These are phyloP conservation scores for Podosphaera leucotricha DNA, from an alignment of 2,329 filamentous ascomycete species.

Conservation along the genomic window DNA sequence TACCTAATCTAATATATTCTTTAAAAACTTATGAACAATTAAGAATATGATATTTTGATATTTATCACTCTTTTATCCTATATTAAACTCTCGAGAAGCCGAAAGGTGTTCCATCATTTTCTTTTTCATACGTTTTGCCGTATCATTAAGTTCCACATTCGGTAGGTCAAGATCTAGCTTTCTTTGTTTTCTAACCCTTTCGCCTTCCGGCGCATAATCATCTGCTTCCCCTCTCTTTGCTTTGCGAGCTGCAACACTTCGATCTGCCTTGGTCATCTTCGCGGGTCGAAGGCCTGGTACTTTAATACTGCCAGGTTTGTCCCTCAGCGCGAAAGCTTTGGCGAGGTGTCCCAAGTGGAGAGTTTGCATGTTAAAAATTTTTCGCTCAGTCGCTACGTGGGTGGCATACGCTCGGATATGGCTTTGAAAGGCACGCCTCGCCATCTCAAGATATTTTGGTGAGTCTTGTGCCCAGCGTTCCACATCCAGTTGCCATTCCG, in stretches of 20 bases:
- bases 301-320: conserved; percentile 66
- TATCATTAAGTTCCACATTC: conserved; percentile 28
- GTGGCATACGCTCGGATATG: conserved; percentile 91
- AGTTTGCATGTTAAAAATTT: conserved; percentile 75
- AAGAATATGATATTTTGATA: neutral
- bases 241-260: conserved; percentile 17
- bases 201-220: conserved; percentile 15
- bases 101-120: conserved; percentile 33
- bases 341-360: conserved; percentile 82
- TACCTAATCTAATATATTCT: neutral
- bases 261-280: conserved; percentile 19
- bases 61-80: conserved; percentile 23
- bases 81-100: conserved; percentile 42
- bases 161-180: conserved; percentile 18
- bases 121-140: conserved; percentile 39
- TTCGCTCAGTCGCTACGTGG: conserved; percentile 63
- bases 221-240: conserved; percentile 16
- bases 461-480: conserved; percentile 43
- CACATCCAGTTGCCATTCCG: conserved; percentile 40
- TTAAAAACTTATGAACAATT: neutral
- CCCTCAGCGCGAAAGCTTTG: conserved; percentile 77
- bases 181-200: conserved; percentile 16
- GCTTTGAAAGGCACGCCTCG: conserved; percentile 66
- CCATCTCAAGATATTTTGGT: conserved; percentile 51
- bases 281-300: conserved; percentile 21